Evolutionary conservation across 768 basidiomycete species (phyloP), one percentile per base, ranked within the genome.

Genomic region (Pleurotus tuoliensis): DNA sequence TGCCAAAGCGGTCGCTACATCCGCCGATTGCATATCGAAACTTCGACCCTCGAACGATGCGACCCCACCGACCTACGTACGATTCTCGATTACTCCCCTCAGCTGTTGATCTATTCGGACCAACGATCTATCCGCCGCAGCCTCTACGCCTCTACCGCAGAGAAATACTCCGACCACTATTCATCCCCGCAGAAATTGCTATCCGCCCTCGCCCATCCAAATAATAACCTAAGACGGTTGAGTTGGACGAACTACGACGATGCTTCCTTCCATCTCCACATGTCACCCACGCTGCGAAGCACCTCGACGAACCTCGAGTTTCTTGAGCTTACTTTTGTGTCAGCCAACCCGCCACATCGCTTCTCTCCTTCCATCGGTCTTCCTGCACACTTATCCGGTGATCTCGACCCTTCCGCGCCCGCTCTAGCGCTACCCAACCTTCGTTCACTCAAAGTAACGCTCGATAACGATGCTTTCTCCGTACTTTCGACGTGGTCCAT

Each of bases 161-260:
- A 78, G 22, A 72, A 77, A 18, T 71, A 74, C 50, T 71, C 69
- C 30, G 74, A 79, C 47, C 73, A 76, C 6, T 67, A 75, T 37
- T 76, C 74, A 58, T 78, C 79, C n/a, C 79, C 81, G 3, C 78
- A 83, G 52, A 77, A 79, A 55, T 75, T 90, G 50, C 77, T 89
- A 9, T 76, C 76, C 8, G 77, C 82, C 9, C 80, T 90, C 59
- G 82, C 77, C 47, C 81, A 71, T 46, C 80, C 81, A 13, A 73
- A 77, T 44, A 79, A 76, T 60, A 69, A 71, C 45, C 73, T 90
- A 37, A 79, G 82, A 3, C 72, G 82, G 25, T 72, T 90, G 12
- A 83, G 81, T 22, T 88, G 86, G 80, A 90, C 88, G 37, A 88
- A 82, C 63, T 90, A 90, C 62, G 86, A 83, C 56, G 84, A 87